Conservation (phyloP, 2,329 filamentous ascomycete species). For the Paracorniculantispora psalliotae region DNA sequence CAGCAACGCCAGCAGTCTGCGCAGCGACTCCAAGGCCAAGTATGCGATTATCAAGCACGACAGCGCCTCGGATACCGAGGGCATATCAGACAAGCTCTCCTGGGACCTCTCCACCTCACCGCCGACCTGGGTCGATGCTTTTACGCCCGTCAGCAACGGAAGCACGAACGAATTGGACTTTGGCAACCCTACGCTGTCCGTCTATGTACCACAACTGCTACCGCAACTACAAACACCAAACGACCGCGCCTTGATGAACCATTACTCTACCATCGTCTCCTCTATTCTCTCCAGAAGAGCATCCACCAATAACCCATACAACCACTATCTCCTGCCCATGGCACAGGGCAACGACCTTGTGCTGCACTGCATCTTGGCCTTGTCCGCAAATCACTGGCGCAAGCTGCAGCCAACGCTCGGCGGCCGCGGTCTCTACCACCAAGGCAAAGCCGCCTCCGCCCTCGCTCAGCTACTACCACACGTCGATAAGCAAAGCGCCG, state of each 20-base stretch:
- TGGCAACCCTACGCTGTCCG: constrained; percentile 20
- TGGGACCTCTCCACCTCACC: constrained; percentile 22
- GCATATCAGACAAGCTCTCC: constrained; percentile 18
- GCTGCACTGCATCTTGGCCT: constrained; percentile 28
- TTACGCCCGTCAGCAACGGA: constrained; percentile 22
- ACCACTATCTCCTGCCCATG: constrained; percentile 28
- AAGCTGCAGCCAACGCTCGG: constrained; percentile 27
- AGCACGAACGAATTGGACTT: constrained; percentile 21
- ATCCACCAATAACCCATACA: constrained; percentile 27
- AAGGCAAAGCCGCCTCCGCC: constrained; percentile 28
- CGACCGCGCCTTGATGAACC: constrained; percentile 30
- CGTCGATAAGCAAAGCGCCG: constrained; percentile 26
- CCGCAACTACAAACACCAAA: constrained; percentile 25
- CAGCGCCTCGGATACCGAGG: constrained; percentile 13
- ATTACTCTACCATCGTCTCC: constrained; percentile 30
- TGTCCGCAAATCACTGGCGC: constrained; percentile 32
- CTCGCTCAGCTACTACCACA: constrained; percentile 29
- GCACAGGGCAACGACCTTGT: constrained; percentile 29
- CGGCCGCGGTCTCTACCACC: constrained; percentile 26
- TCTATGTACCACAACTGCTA: constrained; percentile 26
- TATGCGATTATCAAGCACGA: background rate
- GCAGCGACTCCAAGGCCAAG: background rate
- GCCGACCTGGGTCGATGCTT: constrained; percentile 21
- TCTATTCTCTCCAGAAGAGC: constrained; percentile 28
- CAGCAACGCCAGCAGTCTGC: constrained; percentile 16